Conservation (phyloP, 495 filamentous ascomycete genomes). For the Tetracladium marchalianum region DNA sequence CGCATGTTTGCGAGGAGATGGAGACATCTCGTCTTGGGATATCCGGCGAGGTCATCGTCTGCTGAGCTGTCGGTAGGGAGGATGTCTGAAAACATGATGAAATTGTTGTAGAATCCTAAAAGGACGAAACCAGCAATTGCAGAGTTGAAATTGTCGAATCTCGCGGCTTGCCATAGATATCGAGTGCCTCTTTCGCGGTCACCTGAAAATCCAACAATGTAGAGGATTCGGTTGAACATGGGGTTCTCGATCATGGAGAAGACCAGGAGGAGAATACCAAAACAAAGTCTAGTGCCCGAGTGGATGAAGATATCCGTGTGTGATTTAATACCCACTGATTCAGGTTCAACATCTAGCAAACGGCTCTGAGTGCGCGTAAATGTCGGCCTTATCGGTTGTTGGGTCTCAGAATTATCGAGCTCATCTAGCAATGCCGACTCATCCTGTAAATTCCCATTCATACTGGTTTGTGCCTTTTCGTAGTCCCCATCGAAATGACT, state of each 20-base stretch:
- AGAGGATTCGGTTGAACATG: slow-evolving; percentile 71
- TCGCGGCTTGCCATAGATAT: slow-evolving; percentile 89
- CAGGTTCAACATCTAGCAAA: slow-evolving; percentile 40
- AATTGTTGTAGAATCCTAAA: slow-evolving; percentile 78
- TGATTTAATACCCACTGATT: slow-evolving; percentile 25
- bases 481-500: too few relatives aligned
- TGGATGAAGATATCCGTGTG: slow-evolving; percentile 80
- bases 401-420: neutral
- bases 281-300: slow-evolving; percentile 80
- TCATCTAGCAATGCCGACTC: too few relatives aligned
- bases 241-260: slow-evolving; percentile 79
- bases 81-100: slow-evolving; percentile 82
- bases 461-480: too few relatives aligned
- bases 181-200: slow-evolving; percentile 74
- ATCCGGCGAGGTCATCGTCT: slow-evolving; percentile 46
- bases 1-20: slow-evolving; percentile 68
- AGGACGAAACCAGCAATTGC: slow-evolving; percentile 76
- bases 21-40: slow-evolving; percentile 60
- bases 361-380: slow-evolving; percentile 8
- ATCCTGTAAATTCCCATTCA: too few relatives aligned
- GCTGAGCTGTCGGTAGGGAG: slow-evolving; percentile 51
- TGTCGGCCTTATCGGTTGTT: neutral
- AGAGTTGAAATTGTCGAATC: slow-evolving; percentile 81
- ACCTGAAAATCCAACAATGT: slow-evolving; percentile 84
- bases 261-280: slow-evolving; percentile 73